Conservation (phyloP, 768 basidiomycete species). For the Pleurotus platypus region DNA sequence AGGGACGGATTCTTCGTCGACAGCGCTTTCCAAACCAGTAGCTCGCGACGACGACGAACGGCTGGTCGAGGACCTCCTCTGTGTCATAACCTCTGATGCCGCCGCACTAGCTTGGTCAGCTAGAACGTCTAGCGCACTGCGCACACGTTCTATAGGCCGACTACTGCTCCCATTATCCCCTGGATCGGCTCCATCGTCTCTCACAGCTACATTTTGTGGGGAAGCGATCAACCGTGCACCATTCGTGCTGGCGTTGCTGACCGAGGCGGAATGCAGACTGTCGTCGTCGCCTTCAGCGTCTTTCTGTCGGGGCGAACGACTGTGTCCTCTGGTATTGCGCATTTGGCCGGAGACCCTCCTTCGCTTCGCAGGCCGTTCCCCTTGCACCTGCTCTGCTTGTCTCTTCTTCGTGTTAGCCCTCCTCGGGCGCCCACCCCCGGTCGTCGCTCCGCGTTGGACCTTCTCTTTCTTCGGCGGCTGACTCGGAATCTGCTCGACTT, state of each 20-base stretch:
- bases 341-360: not conserved
- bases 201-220: not conserved
- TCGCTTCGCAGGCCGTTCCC: not conserved
- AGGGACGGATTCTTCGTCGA: not conserved
- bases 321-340: not conserved
- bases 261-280: not conserved
- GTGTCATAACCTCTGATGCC: not conserved
- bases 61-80: not conserved
- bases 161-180: not conserved
- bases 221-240: slow-evolving; percentile 3
- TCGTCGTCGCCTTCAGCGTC: not conserved
- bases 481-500: not conserved
- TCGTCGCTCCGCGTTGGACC: not conserved
- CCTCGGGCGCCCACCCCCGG: not conserved
- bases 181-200: slow-evolving; percentile 1
- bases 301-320: too few relatives aligned
- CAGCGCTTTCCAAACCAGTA: not conserved
- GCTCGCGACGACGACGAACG: not conserved
- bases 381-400: not conserved
- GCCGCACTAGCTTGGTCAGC: slow-evolving; percentile 68
- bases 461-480: not conserved
- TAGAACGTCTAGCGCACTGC: slow-evolving; percentile 65
- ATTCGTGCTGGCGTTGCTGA: not conserved
- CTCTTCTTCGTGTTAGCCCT: not conserved
- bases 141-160: slow-evolving; percentile 24